phyloP scores from a whole-genome alignment of 805 yeast genomes.

The Kodamaea leandrae region DNA sequence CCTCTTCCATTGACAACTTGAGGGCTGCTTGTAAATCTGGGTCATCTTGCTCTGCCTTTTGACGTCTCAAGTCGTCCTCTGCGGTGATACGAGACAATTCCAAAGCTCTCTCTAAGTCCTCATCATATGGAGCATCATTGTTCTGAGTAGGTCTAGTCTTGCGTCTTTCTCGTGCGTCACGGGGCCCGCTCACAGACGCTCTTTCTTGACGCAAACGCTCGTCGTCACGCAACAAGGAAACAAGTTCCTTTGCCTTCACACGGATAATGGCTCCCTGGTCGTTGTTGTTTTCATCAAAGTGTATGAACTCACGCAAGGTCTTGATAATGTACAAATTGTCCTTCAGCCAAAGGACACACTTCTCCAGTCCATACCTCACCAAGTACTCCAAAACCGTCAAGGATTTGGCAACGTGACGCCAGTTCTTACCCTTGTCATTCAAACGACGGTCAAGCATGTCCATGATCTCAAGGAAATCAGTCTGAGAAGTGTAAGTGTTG shows the following conservation, averaged over 20 bases:
- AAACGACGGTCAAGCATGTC: slow-evolving; percentile 89
- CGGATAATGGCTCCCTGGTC: slow-evolving; percentile 88
- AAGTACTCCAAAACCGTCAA: slow-evolving; percentile 85
- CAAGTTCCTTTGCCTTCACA: slow-evolving; percentile 86
- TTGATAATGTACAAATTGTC: slow-evolving; percentile 85
- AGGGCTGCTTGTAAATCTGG: slow-evolving; percentile 68
- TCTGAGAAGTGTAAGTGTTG: slow-evolving; percentile 61
- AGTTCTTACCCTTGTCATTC: slow-evolving; percentile 94
- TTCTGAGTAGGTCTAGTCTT: slow-evolving; percentile 14
- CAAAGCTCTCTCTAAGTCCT: slow-evolving; percentile 74
- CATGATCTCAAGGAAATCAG: slow-evolving; percentile 84
- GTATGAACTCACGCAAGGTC: slow-evolving; percentile 86
- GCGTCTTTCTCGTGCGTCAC: slow-evolving; percentile 23
- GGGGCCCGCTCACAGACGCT: slow-evolving; percentile 20
- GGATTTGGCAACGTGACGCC: slow-evolving; percentile 95
- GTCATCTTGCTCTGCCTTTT: slow-evolving; percentile 48
- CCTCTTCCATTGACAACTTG: slow-evolving; percentile 73
- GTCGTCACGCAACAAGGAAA: slow-evolving; percentile 74
- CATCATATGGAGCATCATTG: slow-evolving; percentile 54
- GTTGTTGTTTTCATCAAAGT: slow-evolving; percentile 67
- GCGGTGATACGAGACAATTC: slow-evolving; percentile 81
- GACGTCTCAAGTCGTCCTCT: slow-evolving; percentile 70
- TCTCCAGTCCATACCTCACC: slow-evolving; percentile 81
- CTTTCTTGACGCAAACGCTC: slow-evolving; percentile 77
- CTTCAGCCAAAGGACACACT: slow-evolving; percentile 87